These are phyloP conservation scores for Pyrrhoderma lamaoense DNA, from an alignment of 1,284 basidiomycete genomes.

Conservation along the genomic window DNA sequence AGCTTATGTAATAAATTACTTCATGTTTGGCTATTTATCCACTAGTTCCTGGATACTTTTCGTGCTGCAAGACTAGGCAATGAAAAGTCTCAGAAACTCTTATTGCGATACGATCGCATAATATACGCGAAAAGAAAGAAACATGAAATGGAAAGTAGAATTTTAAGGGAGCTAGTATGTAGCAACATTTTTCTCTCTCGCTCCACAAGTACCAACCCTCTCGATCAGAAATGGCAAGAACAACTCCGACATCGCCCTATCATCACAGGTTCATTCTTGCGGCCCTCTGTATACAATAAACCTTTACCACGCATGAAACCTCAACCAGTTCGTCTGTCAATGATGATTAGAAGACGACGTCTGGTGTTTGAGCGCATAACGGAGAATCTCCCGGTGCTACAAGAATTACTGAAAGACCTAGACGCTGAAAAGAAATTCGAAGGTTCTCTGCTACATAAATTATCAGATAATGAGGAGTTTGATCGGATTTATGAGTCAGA, in stretches of 20 bases:
- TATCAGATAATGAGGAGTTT: conserved; percentile 18
- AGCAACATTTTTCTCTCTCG: background rate
- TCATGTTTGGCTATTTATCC: background rate
- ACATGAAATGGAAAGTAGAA: conserved; percentile 37
- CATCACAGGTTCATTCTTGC: conserved; percentile 60
- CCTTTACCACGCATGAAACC: conserved; percentile 73
- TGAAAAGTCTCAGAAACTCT: conserved; percentile 34
- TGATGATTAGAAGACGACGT: conserved; percentile 61
- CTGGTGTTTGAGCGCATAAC: conserved; percentile 40
- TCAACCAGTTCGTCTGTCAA: conserved; percentile 60
- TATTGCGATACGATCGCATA: conserved; percentile 49
- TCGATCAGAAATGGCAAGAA: conserved; percentile 40
- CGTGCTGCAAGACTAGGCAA: conserved; percentile 46
- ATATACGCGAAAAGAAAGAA: conserved; percentile 46
- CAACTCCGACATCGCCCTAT: conserved; percentile 49
- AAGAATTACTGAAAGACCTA: conserved; percentile 39
- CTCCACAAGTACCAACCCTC: background rate
- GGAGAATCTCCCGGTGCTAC: conserved; percentile 27
- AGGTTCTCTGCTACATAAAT: conserved; percentile 26
- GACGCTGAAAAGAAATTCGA: conserved; percentile 52
- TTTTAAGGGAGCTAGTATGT: conserved; percentile 46
- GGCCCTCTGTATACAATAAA: conserved; percentile 51
- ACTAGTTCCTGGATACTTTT: conserved; percentile 60
- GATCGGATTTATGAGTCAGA: conserved; percentile 20
- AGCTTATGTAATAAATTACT: too few species aligned